Conservation (phyloP, 2,329 filamentous ascomycete genomes). For the Annulohypoxylon truncatum region DNA sequence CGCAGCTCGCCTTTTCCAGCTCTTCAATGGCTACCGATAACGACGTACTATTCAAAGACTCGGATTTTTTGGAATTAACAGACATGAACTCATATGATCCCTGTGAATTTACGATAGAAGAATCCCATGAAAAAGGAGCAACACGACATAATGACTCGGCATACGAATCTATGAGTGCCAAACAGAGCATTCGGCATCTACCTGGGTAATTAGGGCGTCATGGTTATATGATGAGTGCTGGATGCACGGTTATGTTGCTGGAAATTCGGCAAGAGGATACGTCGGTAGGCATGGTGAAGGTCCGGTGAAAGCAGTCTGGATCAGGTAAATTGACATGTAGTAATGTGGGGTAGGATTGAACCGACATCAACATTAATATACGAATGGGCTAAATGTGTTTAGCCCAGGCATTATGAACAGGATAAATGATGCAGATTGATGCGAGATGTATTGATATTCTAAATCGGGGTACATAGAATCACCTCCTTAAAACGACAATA, state of each 20-base stretch:
- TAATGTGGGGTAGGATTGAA: background rate
- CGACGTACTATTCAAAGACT: no score
- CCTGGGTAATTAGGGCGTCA: no score
- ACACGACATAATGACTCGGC: no score
- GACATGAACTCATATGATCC: no score
- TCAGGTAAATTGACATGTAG: background rate
- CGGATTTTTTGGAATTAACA: no score
- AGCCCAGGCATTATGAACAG: background rate
- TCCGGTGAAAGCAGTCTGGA: background rate
- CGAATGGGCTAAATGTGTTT: constrained; percentile 8
- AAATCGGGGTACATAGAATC: background rate
- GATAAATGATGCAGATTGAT: background rate
- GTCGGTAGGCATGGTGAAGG: background rate
- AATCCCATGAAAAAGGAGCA: no score
- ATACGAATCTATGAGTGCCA: no score
- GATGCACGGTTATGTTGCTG: background rate
- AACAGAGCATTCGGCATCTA: no score
- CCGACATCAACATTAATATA: background rate
- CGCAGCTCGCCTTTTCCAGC: no score
- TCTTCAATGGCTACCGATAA: no score
- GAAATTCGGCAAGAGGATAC: background rate
- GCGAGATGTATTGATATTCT: background rate
- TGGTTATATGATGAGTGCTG: no score
- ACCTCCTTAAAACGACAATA: background rate
- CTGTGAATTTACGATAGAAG: no score